Percentiles rank a stretch among this genome's conserved stretches.
Evolutionary conservation across 257 asterid genomes (phyloP).

Genomic region (Haberlea rhodopensis): DNA sequence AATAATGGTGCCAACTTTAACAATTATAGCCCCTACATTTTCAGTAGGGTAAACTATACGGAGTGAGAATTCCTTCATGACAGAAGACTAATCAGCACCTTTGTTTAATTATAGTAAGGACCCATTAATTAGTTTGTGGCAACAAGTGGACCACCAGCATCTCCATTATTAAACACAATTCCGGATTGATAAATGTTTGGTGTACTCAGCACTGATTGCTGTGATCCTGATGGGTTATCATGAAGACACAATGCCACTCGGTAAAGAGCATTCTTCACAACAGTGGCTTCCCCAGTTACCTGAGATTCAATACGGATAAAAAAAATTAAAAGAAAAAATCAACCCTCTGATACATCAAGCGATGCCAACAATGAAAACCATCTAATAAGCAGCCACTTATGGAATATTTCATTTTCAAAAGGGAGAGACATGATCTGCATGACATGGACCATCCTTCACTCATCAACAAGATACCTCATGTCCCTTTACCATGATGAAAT

Average conservation of each 20-base stretch:
- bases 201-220: constrained; percentile 59
- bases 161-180: constrained; percentile 46
- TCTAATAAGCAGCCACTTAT: constrained; percentile 11
- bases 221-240: constrained; percentile 81
- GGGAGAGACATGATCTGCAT: neutral
- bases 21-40: constrained; percentile 81
- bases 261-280: constrained; percentile 67
- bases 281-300: constrained; percentile 66
- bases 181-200: constrained; percentile 73
- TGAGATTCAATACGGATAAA: constrained; percentile 29
- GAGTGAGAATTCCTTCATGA: constrained; percentile 56
- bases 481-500: neutral
- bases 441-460: neutral
- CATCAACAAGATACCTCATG: neutral
- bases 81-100: constrained; percentile 46
- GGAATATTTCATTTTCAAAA: neutral
- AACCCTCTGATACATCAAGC: constrained; percentile 10
- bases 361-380: constrained; percentile 18
- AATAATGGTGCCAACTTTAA: constrained; percentile 71
- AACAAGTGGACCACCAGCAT: constrained; percentile 44
- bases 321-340: constrained; percentile 7
- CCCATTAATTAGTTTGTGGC: constrained; percentile 53
- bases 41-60: constrained; percentile 73
- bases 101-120: constrained; percentile 48
- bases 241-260: constrained; percentile 72